Percentiles rank a stretch among this genome's conserved stretches.
Evolutionary conservation across 2,329 filamentous ascomycete genomes (phyloP).

Genomic region (Chaetomiaceae sp.): DNA sequence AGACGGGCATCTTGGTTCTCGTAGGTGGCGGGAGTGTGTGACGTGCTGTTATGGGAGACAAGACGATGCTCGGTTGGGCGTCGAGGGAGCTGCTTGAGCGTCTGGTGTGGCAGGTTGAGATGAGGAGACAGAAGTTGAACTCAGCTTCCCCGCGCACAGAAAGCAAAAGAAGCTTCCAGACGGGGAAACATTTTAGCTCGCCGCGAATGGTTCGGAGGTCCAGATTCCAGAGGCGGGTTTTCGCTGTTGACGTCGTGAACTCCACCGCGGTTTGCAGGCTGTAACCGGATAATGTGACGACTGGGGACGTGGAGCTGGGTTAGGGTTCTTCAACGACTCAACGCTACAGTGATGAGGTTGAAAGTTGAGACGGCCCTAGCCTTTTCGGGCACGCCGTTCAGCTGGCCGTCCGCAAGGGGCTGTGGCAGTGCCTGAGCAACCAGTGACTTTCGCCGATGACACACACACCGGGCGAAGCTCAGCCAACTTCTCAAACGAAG

Average conservation of each 20-base stretch:
- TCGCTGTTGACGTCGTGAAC: slow-evolving; percentile 6
- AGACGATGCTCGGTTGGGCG: no score
- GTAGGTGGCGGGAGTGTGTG: neutral
- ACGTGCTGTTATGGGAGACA: neutral
- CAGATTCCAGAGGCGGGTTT: neutral
- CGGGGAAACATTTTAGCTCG: neutral
- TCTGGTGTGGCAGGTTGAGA: no score
- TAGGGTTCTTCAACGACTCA: neutral
- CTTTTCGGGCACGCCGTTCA: slow-evolving; percentile 2
- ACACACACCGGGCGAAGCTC: neutral
- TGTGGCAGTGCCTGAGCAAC: no score
- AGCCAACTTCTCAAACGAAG: no score
- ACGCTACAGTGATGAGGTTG: no score
- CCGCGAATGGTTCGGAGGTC: neutral
- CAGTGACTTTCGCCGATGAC: neutral
- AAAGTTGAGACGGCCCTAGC: neutral
- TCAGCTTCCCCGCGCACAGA: neutral
- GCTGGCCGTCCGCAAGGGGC: no score
- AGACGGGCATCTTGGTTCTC: slow-evolving; percentile 29
- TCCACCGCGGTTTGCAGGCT: neutral
- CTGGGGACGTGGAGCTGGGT: neutral
- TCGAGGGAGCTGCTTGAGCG: no score
- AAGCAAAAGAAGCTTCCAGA: neutral
- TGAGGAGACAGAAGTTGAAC: neutral
- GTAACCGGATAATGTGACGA: no score